A percentile compares a stretch with the other conserved stretches of the same genome.
Conservation (phyloP, 148 eudicot genomes). For the Nepenthes mirabilis region DNA sequence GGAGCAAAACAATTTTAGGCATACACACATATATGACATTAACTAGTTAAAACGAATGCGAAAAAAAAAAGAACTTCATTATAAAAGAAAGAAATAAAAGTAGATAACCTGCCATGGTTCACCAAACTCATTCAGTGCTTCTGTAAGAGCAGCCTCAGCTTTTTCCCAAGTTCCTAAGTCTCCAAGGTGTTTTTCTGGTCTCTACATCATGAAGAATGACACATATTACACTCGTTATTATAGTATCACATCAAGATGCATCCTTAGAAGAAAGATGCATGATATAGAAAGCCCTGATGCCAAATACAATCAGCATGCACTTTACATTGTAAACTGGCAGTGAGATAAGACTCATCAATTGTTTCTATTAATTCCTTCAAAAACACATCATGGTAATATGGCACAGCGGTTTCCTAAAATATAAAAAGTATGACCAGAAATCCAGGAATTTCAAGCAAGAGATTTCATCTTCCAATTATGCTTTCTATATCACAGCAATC, state of each 20-base stretch:
- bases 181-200: slow-evolving; percentile 95
- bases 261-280: background rate
- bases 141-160: slow-evolving; percentile 85
- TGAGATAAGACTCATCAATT: background rate
- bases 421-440: too few relatives aligned
- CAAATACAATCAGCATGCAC: background rate
- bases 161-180: slow-evolving; percentile 75
- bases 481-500: too few relatives aligned
- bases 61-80: background rate
- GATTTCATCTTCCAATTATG: too few relatives aligned
- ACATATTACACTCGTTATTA: background rate
- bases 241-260: background rate
- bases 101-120: slow-evolving; percentile 79
- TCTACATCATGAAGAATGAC: slow-evolving; percentile 22
- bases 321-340: background rate
- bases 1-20: too few relatives aligned
- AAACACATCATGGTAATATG: too few relatives aligned
- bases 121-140: slow-evolving; percentile 86
- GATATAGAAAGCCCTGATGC: background rate
- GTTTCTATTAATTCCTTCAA: too few relatives aligned
- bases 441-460: too few relatives aligned
- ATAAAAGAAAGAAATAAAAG: background rate
- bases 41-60: background rate
- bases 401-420: too few relatives aligned
- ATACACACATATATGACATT: too few relatives aligned